phyloP scores from a whole-genome alignment of 345 rosid genomes.

The Sonneratia alba region DNA sequence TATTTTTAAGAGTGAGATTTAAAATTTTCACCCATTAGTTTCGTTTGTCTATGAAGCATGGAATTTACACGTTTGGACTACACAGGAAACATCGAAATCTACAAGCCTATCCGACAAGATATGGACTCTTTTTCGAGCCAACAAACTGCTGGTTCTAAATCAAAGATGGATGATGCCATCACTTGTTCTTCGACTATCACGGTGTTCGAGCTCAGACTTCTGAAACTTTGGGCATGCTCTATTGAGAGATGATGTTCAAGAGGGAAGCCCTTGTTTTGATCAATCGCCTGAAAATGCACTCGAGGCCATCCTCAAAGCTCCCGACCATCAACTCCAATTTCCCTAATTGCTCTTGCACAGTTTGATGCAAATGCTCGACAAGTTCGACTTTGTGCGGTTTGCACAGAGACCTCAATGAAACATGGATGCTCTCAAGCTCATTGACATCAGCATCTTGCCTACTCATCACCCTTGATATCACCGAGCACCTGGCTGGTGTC shows the following conservation, averaged over 20 bases:
- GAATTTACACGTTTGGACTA: not conserved
- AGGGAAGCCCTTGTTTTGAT: constrained; percentile 56
- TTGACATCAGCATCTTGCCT: constrained; percentile 26
- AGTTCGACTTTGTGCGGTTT: not conserved
- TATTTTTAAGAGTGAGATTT: too few relatives aligned
- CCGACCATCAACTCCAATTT: constrained; percentile 34
- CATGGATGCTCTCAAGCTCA: constrained; percentile 39
- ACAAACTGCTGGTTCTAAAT: too few relatives aligned
- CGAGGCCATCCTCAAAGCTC: constrained; percentile 43
- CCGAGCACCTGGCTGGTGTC: constrained; percentile 33
- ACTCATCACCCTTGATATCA: constrained; percentile 38
- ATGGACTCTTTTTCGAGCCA: not conserved
- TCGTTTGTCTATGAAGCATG: not conserved
- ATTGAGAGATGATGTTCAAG: constrained; percentile 58
- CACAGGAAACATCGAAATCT: not conserved
- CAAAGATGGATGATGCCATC: too few relatives aligned
- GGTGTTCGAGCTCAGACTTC: too few relatives aligned
- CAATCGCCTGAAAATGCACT: constrained; percentile 45
- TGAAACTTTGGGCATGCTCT: not conserved
- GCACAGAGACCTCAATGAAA: constrained; percentile 15
- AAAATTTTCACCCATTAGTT: too few relatives aligned
- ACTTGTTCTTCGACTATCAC: too few relatives aligned
- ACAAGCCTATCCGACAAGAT: not conserved
- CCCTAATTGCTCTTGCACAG: constrained; percentile 28
- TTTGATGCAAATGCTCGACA: constrained; percentile 18